Evolutionary conservation across 1,284 basidiomycete genomes (phyloP), one percentile per base, ranked within the genome.

Genomic region (Trichosporon sp.): DNA sequence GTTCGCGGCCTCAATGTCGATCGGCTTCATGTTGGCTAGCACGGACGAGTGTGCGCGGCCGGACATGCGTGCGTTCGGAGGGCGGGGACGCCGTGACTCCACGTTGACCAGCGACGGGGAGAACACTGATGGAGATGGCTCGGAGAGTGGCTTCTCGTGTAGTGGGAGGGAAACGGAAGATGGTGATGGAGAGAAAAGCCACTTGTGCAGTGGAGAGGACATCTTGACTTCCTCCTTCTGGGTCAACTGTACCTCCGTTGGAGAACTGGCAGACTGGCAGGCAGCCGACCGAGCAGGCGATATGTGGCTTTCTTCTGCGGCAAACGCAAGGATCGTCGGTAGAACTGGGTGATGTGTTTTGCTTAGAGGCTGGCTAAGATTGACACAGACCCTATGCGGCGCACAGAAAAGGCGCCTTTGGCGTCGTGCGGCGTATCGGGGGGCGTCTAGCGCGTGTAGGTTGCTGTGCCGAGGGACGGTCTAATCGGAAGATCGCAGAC

Each of bases 101-200:
- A 56, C 59, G 56, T 57, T 56, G n/a, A 37, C 52, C 3, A 56
- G 62, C 58, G 61, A 16, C 52, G 31, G 37, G 14, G 40, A 29
- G n/a, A 31, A 52, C 16, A 33, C 59, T 32, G 11, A 52, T 19
- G n/a, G n/a, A n/a, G 46, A 6, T 32, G 23, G 23, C 32, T 25
- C 46, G 7, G n/a, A 46, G 21, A 19, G 16, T n/a, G 49, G 34
- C 32, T n/a, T 33, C 16, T 1, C 6, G 68, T 27, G 33, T 16
- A 19, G 9, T 46, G 2, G 64, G 60, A 29, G 57, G 49, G 74
- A 70, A 4, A 16, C 27, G 25, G 79, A 75, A 0, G 77, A 78
- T 4, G 74, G 62, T 7, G 79, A 74, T 23, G 79, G 78, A 4
- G 79, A 80, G 71, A 78, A 78, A 32, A 79, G 73, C 65, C 70